Evolutionary conservation across 176 grass and related monocot species (phyloP), one percentile per base, ranked within the genome.

Genomic region (Carex cristatella): DNA sequence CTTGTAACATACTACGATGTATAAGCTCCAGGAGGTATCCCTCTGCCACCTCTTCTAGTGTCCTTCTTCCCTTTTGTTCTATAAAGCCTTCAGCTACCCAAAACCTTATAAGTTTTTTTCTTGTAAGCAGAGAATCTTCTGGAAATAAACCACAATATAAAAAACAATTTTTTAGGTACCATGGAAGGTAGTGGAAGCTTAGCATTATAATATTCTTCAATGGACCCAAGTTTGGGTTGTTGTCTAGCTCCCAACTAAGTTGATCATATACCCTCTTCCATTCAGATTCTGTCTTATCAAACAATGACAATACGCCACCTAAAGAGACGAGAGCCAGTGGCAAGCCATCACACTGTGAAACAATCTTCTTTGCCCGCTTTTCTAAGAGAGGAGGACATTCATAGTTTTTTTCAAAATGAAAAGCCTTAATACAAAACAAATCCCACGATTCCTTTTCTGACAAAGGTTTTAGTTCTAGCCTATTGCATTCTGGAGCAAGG

Each of bases 51-150:
- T 90, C 85, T 35, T 90, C 88, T 66, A 75, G 40, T n/a, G 80
- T 90, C 30, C 38, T 80, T 8, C 49, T 1, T 81, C 85, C 81
- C 13, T 42, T 87, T 19, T 66, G 10, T 81, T 76, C 64, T 7
- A 81, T 38, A 58, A 90, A 90, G 0, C 81, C 81, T 14, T 90
- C 89, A 3, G 89, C 89, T 3, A 90, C 38, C 89, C 81, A 90
- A n/a, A 90, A 15, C 28, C 64, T 87, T 4, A 85, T 44, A 13
- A 89, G 66, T 31, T 9, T 69, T 18, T 89, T 79, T 83, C 66
- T 89, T 7, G 11, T 1, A 14, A 89, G 27, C 3, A 16, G 1
- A 51, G 46, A 60, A 35, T 85, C 82, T 18, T 87, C 65, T 7
- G 73, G 63, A 46, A 88, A 88, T 31, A 88, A 42, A 84, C 87